phyloP scores from a whole-genome alignment of 2,329 filamentous ascomycete species.

The Calonectria montana region DNA sequence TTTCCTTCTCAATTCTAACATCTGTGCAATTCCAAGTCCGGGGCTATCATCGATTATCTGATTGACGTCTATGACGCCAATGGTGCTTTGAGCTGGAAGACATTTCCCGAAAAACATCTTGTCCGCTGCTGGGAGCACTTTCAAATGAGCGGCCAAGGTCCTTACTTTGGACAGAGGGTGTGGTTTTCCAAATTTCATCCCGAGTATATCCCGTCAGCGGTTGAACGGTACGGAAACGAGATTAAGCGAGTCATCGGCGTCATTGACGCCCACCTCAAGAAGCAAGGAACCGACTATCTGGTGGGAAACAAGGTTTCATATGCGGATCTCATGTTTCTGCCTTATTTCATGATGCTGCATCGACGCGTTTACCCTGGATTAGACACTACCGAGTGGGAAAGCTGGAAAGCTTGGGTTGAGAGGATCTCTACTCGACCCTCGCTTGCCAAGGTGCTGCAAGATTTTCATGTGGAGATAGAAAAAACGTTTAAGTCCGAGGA shows the following conservation, averaged over 20 bases:
- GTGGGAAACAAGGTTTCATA: conserved; percentile 38
- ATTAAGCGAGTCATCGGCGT: conserved; percentile 44
- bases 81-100: conserved; percentile 22
- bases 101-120: conserved; percentile 24
- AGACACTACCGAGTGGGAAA: not conserved
- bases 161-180: conserved; percentile 43
- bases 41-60: conserved; percentile 41
- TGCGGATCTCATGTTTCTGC: conserved; percentile 42
- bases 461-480: not conserved
- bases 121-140: conserved; percentile 33
- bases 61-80: conserved; percentile 37
- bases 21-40: conserved; percentile 13
- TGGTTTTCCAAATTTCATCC: conserved; percentile 38
- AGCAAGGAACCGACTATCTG: conserved; percentile 35
- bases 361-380: not conserved
- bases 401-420: not conserved
- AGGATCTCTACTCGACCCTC: not conserved
- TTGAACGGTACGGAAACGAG: conserved; percentile 45
- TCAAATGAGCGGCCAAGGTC: conserved; percentile 43
- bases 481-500: not conserved
- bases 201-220: conserved; percentile 40
- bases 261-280: conserved; percentile 35
- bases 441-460: not conserved
- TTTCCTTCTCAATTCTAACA: not conserved
- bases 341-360: conserved; percentile 11